Base-by-base conservation (phyloP, 2,329 filamentous ascomycete genomes). In the Paraphaeosphaeria minitans region DNA sequence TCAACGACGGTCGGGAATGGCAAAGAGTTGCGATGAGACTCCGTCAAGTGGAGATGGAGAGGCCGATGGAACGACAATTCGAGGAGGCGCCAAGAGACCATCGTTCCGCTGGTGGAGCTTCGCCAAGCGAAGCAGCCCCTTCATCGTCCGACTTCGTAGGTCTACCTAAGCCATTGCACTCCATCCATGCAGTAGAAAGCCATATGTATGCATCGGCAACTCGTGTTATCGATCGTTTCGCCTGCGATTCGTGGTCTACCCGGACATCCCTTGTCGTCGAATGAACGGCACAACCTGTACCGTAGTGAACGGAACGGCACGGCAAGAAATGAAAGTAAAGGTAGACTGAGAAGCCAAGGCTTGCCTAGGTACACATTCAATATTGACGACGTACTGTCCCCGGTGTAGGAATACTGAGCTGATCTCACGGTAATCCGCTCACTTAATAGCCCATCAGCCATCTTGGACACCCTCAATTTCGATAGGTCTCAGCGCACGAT, bases 401-500 rank as follows among this genome's bases (percentile, higher is more conserved):
- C 37, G 19, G 37, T 8, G 16, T 7, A n/a, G 19, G 16, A n/a
- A 39, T 7, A 39, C 7, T 39, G 16, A 39, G 37, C 37, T n/a
- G 9, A 21, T 13, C n/a, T 43, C 5, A 43, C 19, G 22, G 19
- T n/a, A 22, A 21, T 8, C n/a, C 4, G 2, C 10, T 19, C 4
- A 10, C 7, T 9, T 19, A 22, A 22, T 19, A 22, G 9, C 19
- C 10, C 41, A 42, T n/a, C 10, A 3, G 19, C 8, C 19, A n/a
- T 16, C 19, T 8, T 27, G 24, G 3, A 43, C 41, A 8, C 13
- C 19, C 19, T 43, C 41, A 43, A 21, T 22, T n/a, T n/a, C 14
- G 14, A n/a, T 12, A 31, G 7, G 8, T 10, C 29, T 31, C 10
- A 4, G 45, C 74, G 79, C 46, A 86, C 63, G 57, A 89, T 85